Conservation (phyloP, 2,329 filamentous ascomycete genomes). For the Xylogone sp. region DNA sequence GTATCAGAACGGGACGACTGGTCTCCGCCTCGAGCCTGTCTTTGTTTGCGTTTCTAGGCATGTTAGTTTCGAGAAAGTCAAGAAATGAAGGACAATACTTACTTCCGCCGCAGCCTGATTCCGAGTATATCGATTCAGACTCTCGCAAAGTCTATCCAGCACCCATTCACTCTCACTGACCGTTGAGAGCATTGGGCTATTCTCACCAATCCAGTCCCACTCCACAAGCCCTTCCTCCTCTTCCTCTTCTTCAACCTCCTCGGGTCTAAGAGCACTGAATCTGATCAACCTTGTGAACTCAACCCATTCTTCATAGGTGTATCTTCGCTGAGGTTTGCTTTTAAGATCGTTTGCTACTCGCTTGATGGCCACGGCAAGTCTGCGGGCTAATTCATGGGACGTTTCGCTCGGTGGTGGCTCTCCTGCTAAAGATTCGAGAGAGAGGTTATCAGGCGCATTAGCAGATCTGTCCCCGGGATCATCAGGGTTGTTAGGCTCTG, state of each 20-base stretch:
- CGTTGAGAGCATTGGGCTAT: constrained; percentile 62
- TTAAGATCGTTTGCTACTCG: constrained; percentile 50
- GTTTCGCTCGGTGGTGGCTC: constrained; percentile 26
- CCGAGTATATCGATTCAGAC: constrained; percentile 41
- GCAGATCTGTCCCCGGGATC: not conserved
- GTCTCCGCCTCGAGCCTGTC: no score
- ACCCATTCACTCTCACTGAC: constrained; percentile 64
- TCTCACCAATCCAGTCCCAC: constrained; percentile 71
- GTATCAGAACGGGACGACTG: no score
- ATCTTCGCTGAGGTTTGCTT: constrained; percentile 42
- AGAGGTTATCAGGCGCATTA: constrained; percentile 10
- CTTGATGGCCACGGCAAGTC: constrained; percentile 54
- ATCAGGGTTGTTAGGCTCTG: no score
- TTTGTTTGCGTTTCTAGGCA: no score
- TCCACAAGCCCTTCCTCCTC: constrained; percentile 57
- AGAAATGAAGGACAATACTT: constrained; percentile 3
- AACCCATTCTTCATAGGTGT: constrained; percentile 67
- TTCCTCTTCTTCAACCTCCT: constrained; percentile 37
- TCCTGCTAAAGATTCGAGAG: constrained; percentile 41
- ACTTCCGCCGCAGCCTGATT: constrained; percentile 20
- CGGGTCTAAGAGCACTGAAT: constrained; percentile 38
- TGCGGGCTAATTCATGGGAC: constrained; percentile 47
- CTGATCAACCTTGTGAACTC: constrained; percentile 61
- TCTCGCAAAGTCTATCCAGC: constrained; percentile 62
- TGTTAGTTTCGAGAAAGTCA: no score